Percentiles rank a stretch among this genome's conserved stretches.
phyloP scores from a whole-genome alignment of 257 asterid genomes.

The Solanum corneliomulleri region DNA sequence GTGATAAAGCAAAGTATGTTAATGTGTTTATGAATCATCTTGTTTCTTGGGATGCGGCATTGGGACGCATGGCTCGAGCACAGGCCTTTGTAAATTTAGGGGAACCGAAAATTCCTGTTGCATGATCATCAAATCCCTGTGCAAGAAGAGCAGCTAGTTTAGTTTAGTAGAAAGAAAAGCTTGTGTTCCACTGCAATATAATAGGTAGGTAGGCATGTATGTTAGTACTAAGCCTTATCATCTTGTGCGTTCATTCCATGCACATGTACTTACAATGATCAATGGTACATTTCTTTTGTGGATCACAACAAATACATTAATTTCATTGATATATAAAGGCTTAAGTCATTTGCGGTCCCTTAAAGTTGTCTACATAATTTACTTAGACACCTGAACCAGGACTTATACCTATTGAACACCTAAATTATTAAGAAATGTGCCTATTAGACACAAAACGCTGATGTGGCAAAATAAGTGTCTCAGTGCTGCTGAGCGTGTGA shows the following conservation, averaged over 20 bases:
- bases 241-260: neutral
- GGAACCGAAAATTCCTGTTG: slow-evolving; percentile 87
- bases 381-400: too few relatives aligned
- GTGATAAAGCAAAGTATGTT: slow-evolving; percentile 22
- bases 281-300: neutral
- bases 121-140: slow-evolving; percentile 20
- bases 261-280: neutral
- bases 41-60: slow-evolving; percentile 80
- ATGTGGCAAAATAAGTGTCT: too few relatives aligned
- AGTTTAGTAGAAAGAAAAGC: neutral
- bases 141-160: neutral
- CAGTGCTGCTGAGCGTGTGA: too few relatives aligned
- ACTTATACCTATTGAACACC: too few relatives aligned
- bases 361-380: too few relatives aligned
- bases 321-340: too few relatives aligned
- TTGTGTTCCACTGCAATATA: neutral
- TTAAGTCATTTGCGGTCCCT: too few relatives aligned
- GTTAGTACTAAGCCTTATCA: neutral
- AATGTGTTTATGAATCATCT: slow-evolving; percentile 24
- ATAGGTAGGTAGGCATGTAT: neutral
- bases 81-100: slow-evolving; percentile 92
- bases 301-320: neutral
- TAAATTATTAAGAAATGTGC: too few relatives aligned
- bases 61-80: slow-evolving; percentile 85
- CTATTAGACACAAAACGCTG: too few relatives aligned